Percentiles rank a stretch among this genome's conserved stretches.
These are phyloP conservation scores for Licmophora abbreviata DNA, from an alignment of 108 stramenopile genomes.

Conservation along the genomic window DNA sequence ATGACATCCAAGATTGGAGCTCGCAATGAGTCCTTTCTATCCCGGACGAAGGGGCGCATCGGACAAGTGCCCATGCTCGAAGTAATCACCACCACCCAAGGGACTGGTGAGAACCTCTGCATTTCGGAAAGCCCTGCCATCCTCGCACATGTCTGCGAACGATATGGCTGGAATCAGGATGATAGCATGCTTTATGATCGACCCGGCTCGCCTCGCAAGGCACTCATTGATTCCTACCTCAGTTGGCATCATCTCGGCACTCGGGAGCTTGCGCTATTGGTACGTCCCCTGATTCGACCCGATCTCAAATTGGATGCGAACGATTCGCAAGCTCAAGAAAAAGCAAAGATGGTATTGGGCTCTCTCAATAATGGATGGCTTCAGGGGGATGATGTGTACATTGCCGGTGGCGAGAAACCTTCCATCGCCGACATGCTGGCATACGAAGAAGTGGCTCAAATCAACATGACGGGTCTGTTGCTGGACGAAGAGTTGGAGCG, in stretches of 20 bases:
- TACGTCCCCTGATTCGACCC: slow-evolving; percentile 2
- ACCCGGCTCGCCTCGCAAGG: slow-evolving; percentile 10
- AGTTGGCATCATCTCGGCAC: slow-evolving; percentile 27
- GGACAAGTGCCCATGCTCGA: slow-evolving; percentile 16
- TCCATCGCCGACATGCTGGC: slow-evolving; percentile 32
- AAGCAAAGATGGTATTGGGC: slow-evolving; percentile 4
- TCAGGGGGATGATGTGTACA: slow-evolving; percentile 2
- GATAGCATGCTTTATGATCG: slow-evolving; percentile 4
- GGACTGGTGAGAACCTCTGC: neutral
- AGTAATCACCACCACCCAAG: too few species aligned
- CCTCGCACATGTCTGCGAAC: slow-evolving; percentile 27
- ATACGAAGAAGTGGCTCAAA: slow-evolving; percentile 26
- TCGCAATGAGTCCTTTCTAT: slow-evolving; percentile 12
- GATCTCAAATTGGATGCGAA: slow-evolving; percentile 4
- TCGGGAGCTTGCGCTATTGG: slow-evolving; percentile 12
- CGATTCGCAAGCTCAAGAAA: slow-evolving; percentile 6
- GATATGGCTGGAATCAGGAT: slow-evolving; percentile 9
- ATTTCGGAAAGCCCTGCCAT: slow-evolving; percentile 34
- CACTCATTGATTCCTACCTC: slow-evolving; percentile 24
- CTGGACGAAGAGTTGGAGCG: too few species aligned
- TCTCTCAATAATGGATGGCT: slow-evolving; percentile 19
- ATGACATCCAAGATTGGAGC: slow-evolving; percentile 11
- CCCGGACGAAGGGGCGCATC: slow-evolving; percentile 6
- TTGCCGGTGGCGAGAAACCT: slow-evolving; percentile 16
- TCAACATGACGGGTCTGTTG: slow-evolving; percentile 17